Evolutionary conservation across 2,329 filamentous ascomycete genomes (phyloP), one percentile per base, ranked within the genome.

Genomic region (Daldinia eschscholtzii): DNA sequence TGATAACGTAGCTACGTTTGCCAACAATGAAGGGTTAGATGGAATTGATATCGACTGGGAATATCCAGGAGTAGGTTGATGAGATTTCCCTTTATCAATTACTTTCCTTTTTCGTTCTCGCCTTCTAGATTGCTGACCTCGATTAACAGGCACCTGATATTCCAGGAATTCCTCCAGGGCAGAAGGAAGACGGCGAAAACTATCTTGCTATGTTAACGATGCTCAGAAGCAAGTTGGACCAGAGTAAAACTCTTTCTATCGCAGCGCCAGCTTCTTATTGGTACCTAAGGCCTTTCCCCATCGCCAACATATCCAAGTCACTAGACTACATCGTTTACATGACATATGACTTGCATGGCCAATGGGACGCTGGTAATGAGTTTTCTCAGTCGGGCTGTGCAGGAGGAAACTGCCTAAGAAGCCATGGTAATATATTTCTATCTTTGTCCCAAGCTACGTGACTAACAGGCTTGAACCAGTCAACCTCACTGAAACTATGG

Each of bases 1-100:
- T 0, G 4, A 42, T 18, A 42, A 42, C 15, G 13, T 42, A n/a
- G 39, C 15, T 9, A 6, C 5, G 4, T 42, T 42, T 18, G 39
- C 15, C 5, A 42, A 42, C 4, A 13, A 42, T 5, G 39, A 42
- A 42, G 39, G 39, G 2, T 42, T 42, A 13, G 77, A 80, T 58
- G 79, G 79, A 1, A 58, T 80, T 1, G 78, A 81, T 55, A 39
- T 80, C 28, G 78, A 81, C 68, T 83, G 80, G 81, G 79, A 80
- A 52, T 81, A 81, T 72, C 68, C 76, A 42, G 67, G 69, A 9
- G 66, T 67, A 28, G 62, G 70, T 68, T 33, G 30, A 5, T 33
- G 7, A 33, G 4, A 2, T 33, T 9, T 33, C 30, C 7, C 1
- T 33, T 9, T 1, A 33, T 9, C 1, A 33, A 5, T 9, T 9